phyloP scores from a whole-genome alignment of 768 basidiomycete species.

The Pleurotus giganteus region DNA sequence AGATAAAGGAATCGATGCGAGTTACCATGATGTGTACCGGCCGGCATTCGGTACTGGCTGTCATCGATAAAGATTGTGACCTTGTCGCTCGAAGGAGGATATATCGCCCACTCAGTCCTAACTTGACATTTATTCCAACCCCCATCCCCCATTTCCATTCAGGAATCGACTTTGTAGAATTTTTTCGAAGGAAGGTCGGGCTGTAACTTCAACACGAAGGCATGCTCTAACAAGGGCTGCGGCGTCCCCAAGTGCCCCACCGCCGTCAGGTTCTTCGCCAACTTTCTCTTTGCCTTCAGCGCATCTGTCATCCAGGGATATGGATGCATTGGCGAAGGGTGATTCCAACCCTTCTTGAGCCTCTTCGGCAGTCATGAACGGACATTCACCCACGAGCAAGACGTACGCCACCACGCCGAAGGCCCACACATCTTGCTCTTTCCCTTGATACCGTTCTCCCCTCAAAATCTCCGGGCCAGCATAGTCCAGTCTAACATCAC shows the following conservation, averaged over 20 bases:
- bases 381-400: constrained; percentile 88
- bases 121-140: constrained; percentile 23
- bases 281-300: constrained; percentile 68
- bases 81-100: too few species aligned
- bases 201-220: constrained; percentile 71
- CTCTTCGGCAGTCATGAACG: constrained; percentile 87
- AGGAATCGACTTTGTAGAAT: constrained; percentile 82
- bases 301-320: constrained; percentile 78
- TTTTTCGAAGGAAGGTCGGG: constrained; percentile 84
- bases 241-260: constrained; percentile 82
- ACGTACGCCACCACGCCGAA: constrained; percentile 97
- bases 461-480: constrained; percentile 95
- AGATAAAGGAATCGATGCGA: neutral
- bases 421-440: constrained; percentile 98
- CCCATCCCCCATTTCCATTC: constrained; percentile 76
- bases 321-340: constrained; percentile 73
- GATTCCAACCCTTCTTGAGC: constrained; percentile 82
- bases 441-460: constrained; percentile 92
- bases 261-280: constrained; percentile 79
- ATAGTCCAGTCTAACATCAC: constrained; percentile 70
- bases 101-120: neutral
- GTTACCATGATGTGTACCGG: neutral
- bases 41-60: neutral
- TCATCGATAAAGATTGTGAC: constrained; percentile 7
- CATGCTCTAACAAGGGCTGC: constrained; percentile 82